Percentiles rank a stretch among this genome's conserved stretches.
Conservation (phyloP, 2,329 filamentous ascomycete genomes). For the Neopestalotiopsis sp. region DNA sequence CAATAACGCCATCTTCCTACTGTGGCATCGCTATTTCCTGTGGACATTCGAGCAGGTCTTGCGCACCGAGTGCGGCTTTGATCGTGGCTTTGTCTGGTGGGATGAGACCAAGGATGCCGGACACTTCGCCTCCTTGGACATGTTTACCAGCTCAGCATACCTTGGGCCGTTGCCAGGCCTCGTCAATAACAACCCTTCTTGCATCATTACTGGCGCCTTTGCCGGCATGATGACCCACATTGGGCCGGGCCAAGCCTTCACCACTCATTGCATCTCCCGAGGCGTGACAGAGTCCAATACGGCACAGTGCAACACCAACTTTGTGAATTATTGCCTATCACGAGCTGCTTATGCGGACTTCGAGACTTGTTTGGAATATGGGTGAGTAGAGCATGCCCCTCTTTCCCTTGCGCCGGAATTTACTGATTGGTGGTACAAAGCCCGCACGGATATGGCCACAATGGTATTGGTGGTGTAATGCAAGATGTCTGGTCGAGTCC, state of each 20-base stretch:
- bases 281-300: constrained; percentile 35
- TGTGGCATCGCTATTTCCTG: constrained; percentile 35
- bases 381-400: constrained; percentile 4
- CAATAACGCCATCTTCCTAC: constrained; percentile 36
- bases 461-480: constrained; percentile 38
- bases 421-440: background rate
- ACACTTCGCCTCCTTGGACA: constrained; percentile 31
- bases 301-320: constrained; percentile 27
- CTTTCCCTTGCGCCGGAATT: background rate
- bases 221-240: constrained; percentile 25
- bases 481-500: constrained; percentile 35
- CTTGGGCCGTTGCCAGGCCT: constrained; percentile 33
- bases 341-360: constrained; percentile 20
- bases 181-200: constrained; percentile 32
- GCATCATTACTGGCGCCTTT: constrained; percentile 33
- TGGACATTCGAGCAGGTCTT: constrained; percentile 26
- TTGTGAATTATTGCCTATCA: constrained; percentile 20
- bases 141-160: constrained; percentile 33
- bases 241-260: constrained; percentile 28
- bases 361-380: constrained; percentile 21
- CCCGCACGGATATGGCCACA: constrained; percentile 38
- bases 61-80: constrained; percentile 38
- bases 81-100: constrained; percentile 38
- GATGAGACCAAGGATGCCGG: constrained; percentile 41
- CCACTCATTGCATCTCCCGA: constrained; percentile 37